phyloP scores from a whole-genome alignment of 805 yeast genomes.

The Schizosaccharomyces lindneri region DNA sequence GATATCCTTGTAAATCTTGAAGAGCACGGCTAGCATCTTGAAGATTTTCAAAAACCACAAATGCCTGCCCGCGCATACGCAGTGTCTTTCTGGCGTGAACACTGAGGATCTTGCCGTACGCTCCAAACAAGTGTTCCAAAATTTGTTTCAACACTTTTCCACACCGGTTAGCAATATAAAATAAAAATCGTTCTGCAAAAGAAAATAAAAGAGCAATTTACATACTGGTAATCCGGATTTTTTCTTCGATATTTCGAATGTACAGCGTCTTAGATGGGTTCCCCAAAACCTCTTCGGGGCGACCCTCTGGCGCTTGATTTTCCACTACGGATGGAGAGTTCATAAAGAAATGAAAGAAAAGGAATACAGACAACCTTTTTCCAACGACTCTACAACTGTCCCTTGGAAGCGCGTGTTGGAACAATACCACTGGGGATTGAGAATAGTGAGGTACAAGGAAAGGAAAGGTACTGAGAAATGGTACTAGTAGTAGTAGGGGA shows the following conservation, averaged over 20 bases:
- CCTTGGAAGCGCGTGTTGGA: too few relatives aligned
- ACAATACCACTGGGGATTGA: too few relatives aligned
- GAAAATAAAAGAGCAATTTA: not conserved
- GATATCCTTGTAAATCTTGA: conserved; percentile 12
- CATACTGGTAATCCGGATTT: conserved; percentile 24
- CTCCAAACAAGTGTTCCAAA: conserved; percentile 20
- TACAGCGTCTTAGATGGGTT: conserved; percentile 19
- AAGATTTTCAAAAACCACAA: conserved; percentile 27
- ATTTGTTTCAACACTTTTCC: conserved; percentile 18
- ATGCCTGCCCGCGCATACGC: conserved; percentile 64
- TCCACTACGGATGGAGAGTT: too few relatives aligned
- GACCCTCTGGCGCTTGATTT: too few relatives aligned
- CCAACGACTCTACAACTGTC: too few relatives aligned
- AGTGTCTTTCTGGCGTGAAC: conserved; percentile 35
- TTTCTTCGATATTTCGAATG: conserved; percentile 48
- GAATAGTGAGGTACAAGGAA: too few relatives aligned
- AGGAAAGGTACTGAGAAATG: too few relatives aligned
- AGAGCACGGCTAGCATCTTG: conserved; percentile 24
- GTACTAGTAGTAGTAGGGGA: too few relatives aligned
- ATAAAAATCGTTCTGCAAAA: too few relatives aligned
- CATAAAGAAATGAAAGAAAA: too few relatives aligned
- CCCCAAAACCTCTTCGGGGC: not conserved
- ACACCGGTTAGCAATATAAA: not conserved
- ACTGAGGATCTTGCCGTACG: conserved; percentile 24
- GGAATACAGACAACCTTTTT: too few relatives aligned